phyloP scores from a whole-genome alignment of 257 asterid species.

The Solanum rostratum region DNA sequence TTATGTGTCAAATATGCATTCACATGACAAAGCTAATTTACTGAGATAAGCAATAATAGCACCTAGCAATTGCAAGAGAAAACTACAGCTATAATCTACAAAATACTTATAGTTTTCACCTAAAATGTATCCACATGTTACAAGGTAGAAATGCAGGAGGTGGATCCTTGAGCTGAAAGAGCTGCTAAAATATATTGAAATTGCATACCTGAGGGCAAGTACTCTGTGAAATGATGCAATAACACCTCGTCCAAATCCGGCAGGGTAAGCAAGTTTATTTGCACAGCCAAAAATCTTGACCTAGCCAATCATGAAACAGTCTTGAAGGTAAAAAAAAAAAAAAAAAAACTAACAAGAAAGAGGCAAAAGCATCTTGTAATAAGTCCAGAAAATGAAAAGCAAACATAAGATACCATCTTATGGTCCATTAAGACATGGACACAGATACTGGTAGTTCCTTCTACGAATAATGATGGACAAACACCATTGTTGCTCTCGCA shows the following conservation, averaged over 20 bases:
- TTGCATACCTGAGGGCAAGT: slow-evolving; percentile 48
- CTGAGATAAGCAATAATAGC: neutral
- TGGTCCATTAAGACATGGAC: slow-evolving; percentile 47
- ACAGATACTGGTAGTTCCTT: slow-evolving; percentile 35
- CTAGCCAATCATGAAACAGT: slow-evolving; percentile 23
- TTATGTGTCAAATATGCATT: neutral
- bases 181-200: neutral
- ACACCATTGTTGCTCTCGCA: slow-evolving; percentile 5
- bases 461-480: slow-evolving; percentile 24
- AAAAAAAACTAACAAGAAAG: neutral
- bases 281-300: slow-evolving; percentile 45
- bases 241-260: slow-evolving; percentile 57
- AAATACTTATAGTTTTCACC: neutral
- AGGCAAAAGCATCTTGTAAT: neutral
- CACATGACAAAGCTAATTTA: neutral
- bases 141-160: neutral
- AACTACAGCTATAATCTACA: neutral
- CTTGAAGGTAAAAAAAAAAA: slow-evolving; percentile 10
- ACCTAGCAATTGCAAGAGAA: neutral
- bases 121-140: neutral
- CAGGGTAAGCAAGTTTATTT: slow-evolving; percentile 34
- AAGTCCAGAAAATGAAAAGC: neutral
- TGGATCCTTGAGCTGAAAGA: neutral
- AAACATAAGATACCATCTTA: slow-evolving; percentile 26
- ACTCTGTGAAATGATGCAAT: slow-evolving; percentile 71